Evolutionary conservation across 2,329 filamentous ascomycete genomes (phyloP).

Genomic region (Clarireedia homoeocarpa): DNA sequence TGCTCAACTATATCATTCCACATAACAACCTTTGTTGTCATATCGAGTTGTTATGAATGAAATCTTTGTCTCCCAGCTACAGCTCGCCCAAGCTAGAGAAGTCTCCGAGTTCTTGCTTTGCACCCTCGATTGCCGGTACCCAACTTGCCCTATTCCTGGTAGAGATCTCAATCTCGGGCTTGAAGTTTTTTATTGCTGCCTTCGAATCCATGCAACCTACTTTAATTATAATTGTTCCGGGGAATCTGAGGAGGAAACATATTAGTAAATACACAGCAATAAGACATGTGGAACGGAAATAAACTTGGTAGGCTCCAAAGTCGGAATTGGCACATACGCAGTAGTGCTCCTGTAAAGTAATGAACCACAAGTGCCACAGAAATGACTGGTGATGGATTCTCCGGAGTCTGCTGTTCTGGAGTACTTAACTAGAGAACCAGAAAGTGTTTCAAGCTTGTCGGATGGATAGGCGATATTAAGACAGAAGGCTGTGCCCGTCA

Average conservation of each 20-base stretch:
- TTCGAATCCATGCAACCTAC: conserved; percentile 19
- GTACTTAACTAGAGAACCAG: conserved; percentile 13
- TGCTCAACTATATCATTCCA: too few species aligned
- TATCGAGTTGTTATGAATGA: too few species aligned
- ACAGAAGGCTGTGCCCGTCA: conserved; percentile 19
- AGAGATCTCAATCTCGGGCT: conserved; percentile 20
- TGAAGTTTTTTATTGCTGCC: conserved; percentile 12
- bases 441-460: conserved; percentile 10
- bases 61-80: not conserved
- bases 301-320: not conserved
- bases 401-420: conserved; percentile 9
- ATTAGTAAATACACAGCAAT: not conserved
- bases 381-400: conserved; percentile 1
- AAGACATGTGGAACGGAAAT: not conserved
- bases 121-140: conserved; percentile 16
- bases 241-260: conserved; percentile 6
- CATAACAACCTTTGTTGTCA: too few species aligned
- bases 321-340: not conserved
- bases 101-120: conserved; percentile 15
- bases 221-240: conserved; percentile 16
- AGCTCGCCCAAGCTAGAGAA: conserved; percentile 6
- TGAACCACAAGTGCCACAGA: conserved; percentile 11
- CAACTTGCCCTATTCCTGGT: conserved; percentile 17
- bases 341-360: conserved; percentile 11
- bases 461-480: conserved; percentile 15